These are phyloP conservation scores for Termitomyces sp. DNA, from an alignment of 768 basidiomycete species.

Conservation along the genomic window DNA sequence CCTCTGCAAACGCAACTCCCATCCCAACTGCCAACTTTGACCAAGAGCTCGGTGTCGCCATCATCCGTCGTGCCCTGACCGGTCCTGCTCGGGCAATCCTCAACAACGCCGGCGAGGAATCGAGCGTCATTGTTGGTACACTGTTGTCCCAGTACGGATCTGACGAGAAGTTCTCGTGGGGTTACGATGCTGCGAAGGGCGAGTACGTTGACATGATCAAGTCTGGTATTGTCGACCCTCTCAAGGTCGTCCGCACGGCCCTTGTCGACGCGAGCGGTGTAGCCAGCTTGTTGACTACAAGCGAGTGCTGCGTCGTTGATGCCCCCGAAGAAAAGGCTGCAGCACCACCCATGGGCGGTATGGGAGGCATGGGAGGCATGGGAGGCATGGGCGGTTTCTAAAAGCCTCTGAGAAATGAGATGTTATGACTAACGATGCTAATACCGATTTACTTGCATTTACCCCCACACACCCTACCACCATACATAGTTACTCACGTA, in stretches of 20 bases:
- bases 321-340: constrained; percentile 74
- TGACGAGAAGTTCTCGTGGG: constrained; percentile 76
- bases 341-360: constrained; percentile 43
- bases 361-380: constrained; percentile 38
- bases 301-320: constrained; percentile 89
- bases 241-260: constrained; percentile 93
- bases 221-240: constrained; percentile 90
- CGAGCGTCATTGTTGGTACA: constrained; percentile 87
- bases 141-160: constrained; percentile 64
- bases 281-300: constrained; percentile 89
- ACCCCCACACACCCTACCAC: not conserved
- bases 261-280: constrained; percentile 91
- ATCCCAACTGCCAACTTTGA: constrained; percentile 91
- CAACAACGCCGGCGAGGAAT: constrained; percentile 91
- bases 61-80: constrained; percentile 82
- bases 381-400: constrained; percentile 34
- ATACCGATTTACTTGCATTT: constrained; percentile 1
- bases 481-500: not conserved
- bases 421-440: constrained; percentile 1
- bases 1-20: constrained; percentile 53
- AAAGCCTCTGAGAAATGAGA: not conserved
- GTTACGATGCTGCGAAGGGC: constrained; percentile 89
- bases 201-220: constrained; percentile 95
- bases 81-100: constrained; percentile 86
- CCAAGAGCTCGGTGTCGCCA: constrained; percentile 91